These are phyloP conservation scores for Melastoma malabathricum DNA, from an alignment of 345 rosid species.

Conservation along the genomic window DNA sequence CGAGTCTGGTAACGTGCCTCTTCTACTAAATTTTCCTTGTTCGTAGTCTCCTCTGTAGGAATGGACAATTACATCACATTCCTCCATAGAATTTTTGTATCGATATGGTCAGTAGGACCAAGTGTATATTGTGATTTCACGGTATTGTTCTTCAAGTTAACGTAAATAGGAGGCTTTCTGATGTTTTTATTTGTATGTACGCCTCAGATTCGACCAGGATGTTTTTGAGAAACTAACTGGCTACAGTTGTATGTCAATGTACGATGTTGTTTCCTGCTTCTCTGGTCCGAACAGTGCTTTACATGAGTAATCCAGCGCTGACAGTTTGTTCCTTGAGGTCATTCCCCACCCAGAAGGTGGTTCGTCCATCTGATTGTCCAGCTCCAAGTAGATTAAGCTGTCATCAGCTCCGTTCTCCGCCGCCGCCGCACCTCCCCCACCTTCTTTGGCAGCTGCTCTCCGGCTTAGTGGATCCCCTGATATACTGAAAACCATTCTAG, in stretches of 20 bases:
- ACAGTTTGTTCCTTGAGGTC: slow-evolving; percentile 19
- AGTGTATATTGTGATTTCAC: too few species aligned
- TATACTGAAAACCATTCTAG: slow-evolving; percentile 8
- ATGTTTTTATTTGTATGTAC: too few species aligned
- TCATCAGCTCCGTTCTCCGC: slow-evolving; percentile 13
- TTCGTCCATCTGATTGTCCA: slow-evolving; percentile 27
- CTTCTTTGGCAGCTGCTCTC: slow-evolving; percentile 1
- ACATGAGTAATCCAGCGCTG: slow-evolving; percentile 9
- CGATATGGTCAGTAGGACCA: too few species aligned
- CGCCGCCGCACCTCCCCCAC: slow-evolving; percentile 2
- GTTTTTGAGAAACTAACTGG: too few species aligned
- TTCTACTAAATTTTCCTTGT: slow-evolving; percentile 1
- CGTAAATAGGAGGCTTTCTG: too few species aligned
- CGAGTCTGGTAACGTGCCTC: background rate
- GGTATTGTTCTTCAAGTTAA: too few species aligned
- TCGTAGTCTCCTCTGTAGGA: background rate
- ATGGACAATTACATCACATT: background rate
- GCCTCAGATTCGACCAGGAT: too few species aligned
- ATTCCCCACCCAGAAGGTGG: slow-evolving; percentile 1
- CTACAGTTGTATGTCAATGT: too few species aligned
- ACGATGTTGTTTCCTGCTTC: too few species aligned
- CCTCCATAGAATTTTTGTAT: background rate
- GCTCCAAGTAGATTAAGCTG: slow-evolving; percentile 19
- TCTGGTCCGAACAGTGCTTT: background rate
- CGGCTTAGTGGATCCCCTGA: slow-evolving; percentile 16